Evolutionary conservation across 768 basidiomycete species (phyloP), one percentile per base, ranked within the genome.

Genomic region (Glaciozyma antarctica): DNA sequence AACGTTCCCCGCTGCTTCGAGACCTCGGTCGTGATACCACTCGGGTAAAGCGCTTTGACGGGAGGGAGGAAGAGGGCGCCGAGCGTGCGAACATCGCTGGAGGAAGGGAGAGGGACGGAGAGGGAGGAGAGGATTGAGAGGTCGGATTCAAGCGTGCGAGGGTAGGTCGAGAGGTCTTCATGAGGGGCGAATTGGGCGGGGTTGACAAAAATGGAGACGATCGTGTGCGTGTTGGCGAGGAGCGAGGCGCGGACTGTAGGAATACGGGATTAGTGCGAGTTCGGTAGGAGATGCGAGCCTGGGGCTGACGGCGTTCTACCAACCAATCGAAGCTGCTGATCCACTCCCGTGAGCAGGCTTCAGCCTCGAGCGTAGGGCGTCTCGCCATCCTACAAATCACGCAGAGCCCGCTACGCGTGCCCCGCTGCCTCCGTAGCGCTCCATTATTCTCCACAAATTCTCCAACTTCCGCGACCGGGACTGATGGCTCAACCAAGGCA

Each of bases 171-270:
- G 5, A 98, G 83, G 75, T 98, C 95, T 78, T 99, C 95, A 69
- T 90, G 85, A 0, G 90, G 93, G 2, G 94, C 90, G 72, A 99
- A 99, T 76, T 98, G 93, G 5, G 93, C 88, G 0, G 95, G 95
- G 75, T 99, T 98, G 65, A 99, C 93, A 76, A 97, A 99, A 71
- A 99, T 90, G 32, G 93, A 95, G 64, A 97, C 79, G 71, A 97
- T 84, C 0, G 95, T 98, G 48, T 86, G 77, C 63, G 91, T 88
- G 73, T 93, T 92, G 62, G 85, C 82, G 3, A 77, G 75, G 5
- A 98, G 81, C 0, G 90, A 92, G 58, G 80, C 80, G 64, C 83
- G 81, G 28, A 98, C 94, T 98, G 75, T 4, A 47, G 30, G 38
- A 41, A 15, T 2, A 41, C 8, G 38, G 12, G 10, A 12, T 41